phyloP scores from a whole-genome alignment of 257 asterid species.

The Verbena officinalis region DNA sequence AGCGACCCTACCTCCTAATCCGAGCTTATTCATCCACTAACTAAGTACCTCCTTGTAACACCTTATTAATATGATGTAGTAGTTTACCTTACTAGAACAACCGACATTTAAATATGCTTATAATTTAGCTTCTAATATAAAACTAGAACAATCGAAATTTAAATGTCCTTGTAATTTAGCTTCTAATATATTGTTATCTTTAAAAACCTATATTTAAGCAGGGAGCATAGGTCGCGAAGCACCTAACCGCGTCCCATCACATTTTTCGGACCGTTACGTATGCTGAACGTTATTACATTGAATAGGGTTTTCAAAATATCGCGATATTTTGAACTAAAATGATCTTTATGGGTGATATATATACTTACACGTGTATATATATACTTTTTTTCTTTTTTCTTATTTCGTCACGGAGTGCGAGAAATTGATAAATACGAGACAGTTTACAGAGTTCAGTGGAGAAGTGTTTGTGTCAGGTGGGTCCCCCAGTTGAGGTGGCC shows the following conservation, averaged over 20 bases:
- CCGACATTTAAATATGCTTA: no score
- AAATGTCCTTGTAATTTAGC: no score
- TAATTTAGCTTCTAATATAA: no score
- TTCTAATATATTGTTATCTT: no score
- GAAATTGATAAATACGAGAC: conserved; percentile 35
- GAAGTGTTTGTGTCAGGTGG: conserved; percentile 38
- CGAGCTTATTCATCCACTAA: no score
- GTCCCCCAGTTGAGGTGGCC: conserved; percentile 36
- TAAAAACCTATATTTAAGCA: background rate
- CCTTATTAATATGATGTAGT: no score
- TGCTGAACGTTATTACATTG: background rate
- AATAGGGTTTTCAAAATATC: background rate
- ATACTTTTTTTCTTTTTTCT: background rate
- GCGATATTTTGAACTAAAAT: conserved; percentile 5
- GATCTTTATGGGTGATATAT: no score
- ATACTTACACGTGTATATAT: no score
- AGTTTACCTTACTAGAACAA: no score
- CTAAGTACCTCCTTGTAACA: no score
- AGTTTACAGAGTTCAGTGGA: conserved; percentile 33
- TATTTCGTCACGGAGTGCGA: conserved; percentile 26
- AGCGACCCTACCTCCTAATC: no score
- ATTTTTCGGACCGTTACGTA: conserved; percentile 24
- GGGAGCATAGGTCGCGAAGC: conserved; percentile 2
- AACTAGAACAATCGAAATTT: no score
- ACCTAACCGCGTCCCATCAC: background rate